Conservation (phyloP, 768 basidiomycete genomes). For the Tephrocybe rancida region DNA sequence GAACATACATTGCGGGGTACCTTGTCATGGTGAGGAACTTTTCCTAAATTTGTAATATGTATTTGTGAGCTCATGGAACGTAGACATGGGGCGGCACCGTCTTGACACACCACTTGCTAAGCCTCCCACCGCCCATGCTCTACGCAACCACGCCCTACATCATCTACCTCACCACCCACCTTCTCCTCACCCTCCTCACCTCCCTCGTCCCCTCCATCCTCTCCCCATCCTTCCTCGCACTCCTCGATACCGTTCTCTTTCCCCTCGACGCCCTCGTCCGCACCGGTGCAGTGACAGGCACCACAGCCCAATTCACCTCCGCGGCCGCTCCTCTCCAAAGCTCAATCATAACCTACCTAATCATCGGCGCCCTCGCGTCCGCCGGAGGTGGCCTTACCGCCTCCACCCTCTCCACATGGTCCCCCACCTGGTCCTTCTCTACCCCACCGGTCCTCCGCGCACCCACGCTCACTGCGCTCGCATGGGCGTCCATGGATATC, state of each 20-base stretch:
- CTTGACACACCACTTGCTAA: conserved; percentile 43
- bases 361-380: conserved; percentile 50
- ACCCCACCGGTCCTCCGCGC: conserved; percentile 47
- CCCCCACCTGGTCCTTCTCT: conserved; percentile 43
- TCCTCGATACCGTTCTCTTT: conserved; percentile 47
- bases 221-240: conserved; percentile 23
- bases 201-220: conserved; percentile 30
- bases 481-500: conserved; percentile 44
- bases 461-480: conserved; percentile 31
- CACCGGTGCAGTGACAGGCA: conserved; percentile 38
- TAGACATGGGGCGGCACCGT: conserved; percentile 54
- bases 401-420: conserved; percentile 45
- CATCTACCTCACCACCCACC: conserved; percentile 50
- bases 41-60: background rate
- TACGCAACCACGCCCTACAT: conserved; percentile 47
- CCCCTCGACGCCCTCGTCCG: conserved; percentile 53
- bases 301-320: conserved; percentile 36
- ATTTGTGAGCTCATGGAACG: background rate
- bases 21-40: conserved; percentile 41
- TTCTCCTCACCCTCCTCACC: conserved; percentile 45
- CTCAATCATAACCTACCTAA: conserved; percentile 46
- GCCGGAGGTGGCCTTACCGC: conserved; percentile 48
- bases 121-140: conserved; percentile 47
- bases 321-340: conserved; percentile 31
- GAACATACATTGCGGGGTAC: conserved; percentile 45